Base-by-base conservation (phyloP, 306 rosid genomes). In the Biancaea sappan region DNA sequence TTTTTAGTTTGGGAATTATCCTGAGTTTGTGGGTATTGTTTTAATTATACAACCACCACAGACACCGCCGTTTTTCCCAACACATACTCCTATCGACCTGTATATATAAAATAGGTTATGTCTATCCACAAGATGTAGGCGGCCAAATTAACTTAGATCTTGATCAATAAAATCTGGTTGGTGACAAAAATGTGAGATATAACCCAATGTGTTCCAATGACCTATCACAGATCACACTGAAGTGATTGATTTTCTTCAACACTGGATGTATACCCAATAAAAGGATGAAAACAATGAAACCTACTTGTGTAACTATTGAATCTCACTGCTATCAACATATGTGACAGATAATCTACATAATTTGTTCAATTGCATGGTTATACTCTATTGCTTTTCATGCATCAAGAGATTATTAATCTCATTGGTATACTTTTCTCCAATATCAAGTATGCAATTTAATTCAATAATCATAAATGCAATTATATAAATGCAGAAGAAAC, bases 81-180 rank as follows among this genome's bases (percentile, higher is more conserved):
- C n/a, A n/a, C n/a, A 32, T 46, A 22, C 16, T 37, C 62, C 46
- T 47, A 61, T 41, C 68, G 38, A 18, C 28, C 10, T 12, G 26
- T 16, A 64, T 71, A 65, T 57, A 43, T 53, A 13, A 43, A 1
- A 22, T 10, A 19, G 44, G 60, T 26, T 14, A 57, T 51, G 68
- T 35, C 66, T 44, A 65, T 64, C 70, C 29, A 40, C 40, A 71
- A 65, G 61, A 29, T 64, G 31, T 21, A 40, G 40, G 51, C 46
- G 24, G 6, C 31, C 66, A 15, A 21, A 19, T 14, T 15, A 54
- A 40, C 9, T 22, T 15, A 50, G 11, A 52, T 24, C 21, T 61
- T 40, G 57, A 75, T 29, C 22, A 38, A 77, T 25, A 56, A 40
- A 38, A 37, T 1, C 31, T 19, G 16, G 18, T n/a, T 21, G 21